Percentiles rank a stretch among this genome's conserved stretches.
These are phyloP conservation scores for Penicillium coprophilum DNA, from an alignment of 495 filamentous ascomycete genomes.

Conservation along the genomic window DNA sequence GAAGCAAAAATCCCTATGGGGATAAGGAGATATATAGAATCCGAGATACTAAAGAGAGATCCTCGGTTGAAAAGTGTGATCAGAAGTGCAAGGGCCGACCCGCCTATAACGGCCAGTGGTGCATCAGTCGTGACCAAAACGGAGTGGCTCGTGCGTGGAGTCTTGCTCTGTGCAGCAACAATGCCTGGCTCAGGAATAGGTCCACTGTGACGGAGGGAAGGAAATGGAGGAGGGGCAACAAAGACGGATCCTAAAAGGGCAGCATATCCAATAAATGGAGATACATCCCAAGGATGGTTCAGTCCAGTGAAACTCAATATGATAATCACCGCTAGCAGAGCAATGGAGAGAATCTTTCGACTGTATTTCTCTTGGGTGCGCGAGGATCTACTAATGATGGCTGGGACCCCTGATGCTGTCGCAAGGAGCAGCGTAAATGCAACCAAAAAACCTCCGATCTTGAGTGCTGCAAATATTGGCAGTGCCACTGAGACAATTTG, in stretches of 20 bases:
- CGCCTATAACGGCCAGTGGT: constrained; percentile 32
- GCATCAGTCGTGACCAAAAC: constrained; percentile 28
- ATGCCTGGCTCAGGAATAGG: constrained; percentile 31
- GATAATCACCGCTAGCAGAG: constrained; percentile 27
- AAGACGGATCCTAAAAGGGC: constrained; percentile 46
- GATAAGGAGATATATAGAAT: constrained; percentile 29
- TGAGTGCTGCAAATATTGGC: constrained; percentile 57
- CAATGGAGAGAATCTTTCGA: constrained; percentile 32
- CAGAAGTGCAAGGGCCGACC: constrained; percentile 24
- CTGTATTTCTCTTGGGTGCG: constrained; percentile 23
- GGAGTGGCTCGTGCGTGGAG: constrained; percentile 7
- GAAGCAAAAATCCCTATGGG: constrained; percentile 33
- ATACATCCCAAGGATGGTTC: constrained; percentile 34
- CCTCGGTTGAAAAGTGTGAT: constrained; percentile 25
- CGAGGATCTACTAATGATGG: constrained; percentile 18
- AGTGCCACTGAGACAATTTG: constrained; percentile 43
- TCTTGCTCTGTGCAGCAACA: constrained; percentile 24
- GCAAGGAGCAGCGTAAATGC: constrained; percentile 51
- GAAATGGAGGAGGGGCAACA: constrained; percentile 44
- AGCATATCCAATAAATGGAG: constrained; percentile 46
- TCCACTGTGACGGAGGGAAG: constrained; percentile 23
- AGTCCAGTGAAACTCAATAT: constrained; percentile 36
- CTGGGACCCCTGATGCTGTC: constrained; percentile 42
- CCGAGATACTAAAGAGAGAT: constrained; percentile 22
- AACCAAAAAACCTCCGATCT: constrained; percentile 55